Percentiles rank a stretch among this genome's conserved stretches.
phyloP scores from a whole-genome alignment of 2,329 filamentous ascomycete species.

The Diaporthe helianthi region DNA sequence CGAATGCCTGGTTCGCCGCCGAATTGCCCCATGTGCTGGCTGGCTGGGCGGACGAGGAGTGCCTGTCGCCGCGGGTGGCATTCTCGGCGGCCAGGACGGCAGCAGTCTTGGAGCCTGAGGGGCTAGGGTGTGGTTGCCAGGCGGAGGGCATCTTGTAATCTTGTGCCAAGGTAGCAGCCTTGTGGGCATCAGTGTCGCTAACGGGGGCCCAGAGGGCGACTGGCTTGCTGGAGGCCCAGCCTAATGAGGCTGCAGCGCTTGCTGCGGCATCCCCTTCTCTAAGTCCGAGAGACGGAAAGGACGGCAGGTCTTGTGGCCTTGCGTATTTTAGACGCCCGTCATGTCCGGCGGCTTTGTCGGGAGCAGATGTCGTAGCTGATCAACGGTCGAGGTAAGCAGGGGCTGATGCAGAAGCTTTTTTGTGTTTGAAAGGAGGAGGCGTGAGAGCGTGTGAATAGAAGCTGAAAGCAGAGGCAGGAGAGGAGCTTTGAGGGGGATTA shows the following conservation, averaged over 20 bases:
- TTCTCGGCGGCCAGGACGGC: slow-evolving; percentile 51
- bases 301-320: slow-evolving; percentile 74
- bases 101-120: slow-evolving; percentile 56
- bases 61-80: slow-evolving; percentile 55
- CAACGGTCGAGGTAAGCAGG: not conserved
- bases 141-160: slow-evolving; percentile 46
- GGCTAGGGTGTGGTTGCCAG: slow-evolving; percentile 63
- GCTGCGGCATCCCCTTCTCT: slow-evolving; percentile 66
- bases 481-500: not conserved
- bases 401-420: not conserved
- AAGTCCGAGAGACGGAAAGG: slow-evolving; percentile 73
- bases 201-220: slow-evolving; percentile 72
- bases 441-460: not conserved
- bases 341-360: slow-evolving; percentile 35
- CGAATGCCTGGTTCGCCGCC: slow-evolving; percentile 65
- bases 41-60: slow-evolving; percentile 26
- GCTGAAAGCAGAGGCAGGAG: not conserved
- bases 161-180: slow-evolving; percentile 43
- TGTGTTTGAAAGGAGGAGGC: not conserved
- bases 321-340: slow-evolving; percentile 71
- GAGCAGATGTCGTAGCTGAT: not conserved
- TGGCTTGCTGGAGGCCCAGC: slow-evolving; percentile 63
- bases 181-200: slow-evolving; percentile 61
- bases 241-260: slow-evolving; percentile 75
- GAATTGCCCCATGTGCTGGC: slow-evolving; percentile 64